Percentiles rank a stretch among this genome's conserved stretches.
phyloP scores from a whole-genome alignment of 495 filamentous ascomycete species.

The Penicillium manginii region DNA sequence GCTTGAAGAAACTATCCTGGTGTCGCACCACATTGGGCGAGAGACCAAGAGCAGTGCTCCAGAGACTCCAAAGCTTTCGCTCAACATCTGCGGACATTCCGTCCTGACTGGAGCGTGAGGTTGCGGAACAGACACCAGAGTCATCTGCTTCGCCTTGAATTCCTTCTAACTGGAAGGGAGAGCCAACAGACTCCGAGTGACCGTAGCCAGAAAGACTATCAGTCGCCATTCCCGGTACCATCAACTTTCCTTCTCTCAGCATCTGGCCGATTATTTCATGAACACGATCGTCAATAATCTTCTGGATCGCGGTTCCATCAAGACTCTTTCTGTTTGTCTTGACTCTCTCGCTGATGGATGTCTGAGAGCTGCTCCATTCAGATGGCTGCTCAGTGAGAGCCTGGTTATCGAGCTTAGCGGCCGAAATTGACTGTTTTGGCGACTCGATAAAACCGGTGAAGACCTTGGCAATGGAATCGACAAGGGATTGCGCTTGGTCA shows the following conservation, averaged over 20 bases:
- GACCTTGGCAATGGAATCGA: conserved; percentile 37
- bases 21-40: conserved; percentile 42
- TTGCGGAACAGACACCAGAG: conserved; percentile 30
- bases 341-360: conserved; percentile 16
- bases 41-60: conserved; percentile 49
- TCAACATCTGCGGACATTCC: conserved; percentile 34
- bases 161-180: conserved; percentile 24
- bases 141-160: conserved; percentile 25
- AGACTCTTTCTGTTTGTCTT: conserved; percentile 18
- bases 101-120: conserved; percentile 30
- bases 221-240: conserved; percentile 24
- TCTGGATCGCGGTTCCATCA: conserved; percentile 36
- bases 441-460: conserved; percentile 42
- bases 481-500: conserved; percentile 36
- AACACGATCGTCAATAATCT: conserved; percentile 47
- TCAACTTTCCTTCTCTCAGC: conserved; percentile 40
- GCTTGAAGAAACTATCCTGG: conserved; percentile 52
- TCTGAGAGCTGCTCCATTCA: conserved; percentile 21
- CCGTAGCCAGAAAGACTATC: conserved; percentile 22
- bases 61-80: conserved; percentile 47
- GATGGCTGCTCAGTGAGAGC: conserved; percentile 1
- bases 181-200: conserved; percentile 19
- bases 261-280: conserved; percentile 44
- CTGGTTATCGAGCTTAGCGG: conserved; percentile 22
- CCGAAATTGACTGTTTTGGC: conserved; percentile 25